Conservation (phyloP, 306 rosid species). For the Malus sieversii region DNA sequence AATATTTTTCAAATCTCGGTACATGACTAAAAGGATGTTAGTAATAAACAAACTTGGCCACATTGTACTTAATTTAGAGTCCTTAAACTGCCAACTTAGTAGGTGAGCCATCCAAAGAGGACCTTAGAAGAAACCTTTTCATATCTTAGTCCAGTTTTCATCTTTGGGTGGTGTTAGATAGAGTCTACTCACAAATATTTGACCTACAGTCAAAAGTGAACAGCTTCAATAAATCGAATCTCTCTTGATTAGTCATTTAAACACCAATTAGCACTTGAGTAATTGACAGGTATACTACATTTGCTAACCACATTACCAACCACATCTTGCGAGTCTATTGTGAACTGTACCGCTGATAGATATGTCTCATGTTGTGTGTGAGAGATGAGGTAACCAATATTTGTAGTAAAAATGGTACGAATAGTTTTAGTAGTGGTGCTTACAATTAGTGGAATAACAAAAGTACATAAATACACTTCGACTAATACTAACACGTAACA, state of each 20-base stretch:
- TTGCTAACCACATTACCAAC: not conserved
- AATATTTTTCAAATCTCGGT: not conserved
- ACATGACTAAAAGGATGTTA: not conserved
- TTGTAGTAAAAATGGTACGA: too few species aligned
- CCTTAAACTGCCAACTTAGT: not conserved
- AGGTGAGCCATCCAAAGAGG: conserved; percentile 1
- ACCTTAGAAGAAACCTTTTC: not conserved
- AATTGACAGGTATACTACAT: not conserved
- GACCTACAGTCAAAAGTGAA: not conserved
- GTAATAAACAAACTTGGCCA: not conserved
- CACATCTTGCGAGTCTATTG: not conserved
- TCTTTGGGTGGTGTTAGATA: not conserved
- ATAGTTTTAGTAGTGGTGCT: too few species aligned
- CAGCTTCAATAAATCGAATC: not conserved
- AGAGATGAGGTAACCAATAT: not conserved
- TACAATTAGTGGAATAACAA: too few species aligned
- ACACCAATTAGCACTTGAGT: not conserved
- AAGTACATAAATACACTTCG: too few species aligned
- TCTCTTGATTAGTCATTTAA: not conserved
- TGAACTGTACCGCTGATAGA: not conserved
- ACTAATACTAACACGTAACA: not conserved
- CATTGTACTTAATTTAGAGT: not conserved
- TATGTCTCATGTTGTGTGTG: not conserved
- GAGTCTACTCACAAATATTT: not conserved
- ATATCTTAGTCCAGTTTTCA: not conserved